Evolutionary conservation across 768 basidiomycete genomes (phyloP).

Genomic region (Suillus spraguei): DNA sequence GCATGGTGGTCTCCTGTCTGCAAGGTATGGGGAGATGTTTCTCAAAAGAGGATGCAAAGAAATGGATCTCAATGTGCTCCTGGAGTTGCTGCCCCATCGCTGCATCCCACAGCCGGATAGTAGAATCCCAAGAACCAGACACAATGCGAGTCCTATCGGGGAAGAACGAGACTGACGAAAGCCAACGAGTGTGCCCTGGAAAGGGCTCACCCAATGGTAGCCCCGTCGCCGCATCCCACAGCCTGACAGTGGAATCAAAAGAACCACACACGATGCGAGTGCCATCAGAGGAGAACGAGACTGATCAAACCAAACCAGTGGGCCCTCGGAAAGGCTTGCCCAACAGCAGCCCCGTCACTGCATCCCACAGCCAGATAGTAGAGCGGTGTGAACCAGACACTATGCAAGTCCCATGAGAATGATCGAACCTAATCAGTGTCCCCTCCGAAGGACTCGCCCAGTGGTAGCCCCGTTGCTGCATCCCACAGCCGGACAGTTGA

Average conservation of each 20-base stretch:
- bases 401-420: no score
- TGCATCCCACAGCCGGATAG: not conserved
- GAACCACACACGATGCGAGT: not conserved
- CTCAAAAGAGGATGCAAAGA: not conserved
- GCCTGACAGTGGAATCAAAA: not conserved
- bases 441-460: no score
- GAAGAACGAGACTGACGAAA: not conserved
- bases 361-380: no score
- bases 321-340: no score
- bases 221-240: not conserved
- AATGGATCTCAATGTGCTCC: not conserved
- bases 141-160: not conserved
- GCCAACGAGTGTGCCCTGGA: not conserved
- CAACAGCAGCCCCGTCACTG: no score
- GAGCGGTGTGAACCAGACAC: no score
- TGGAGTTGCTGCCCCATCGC: not conserved
- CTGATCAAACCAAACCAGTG: no score
- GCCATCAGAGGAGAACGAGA: not conserved
- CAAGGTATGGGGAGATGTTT: not conserved
- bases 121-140: not conserved
- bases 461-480: no score
- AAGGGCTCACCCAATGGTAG: not conserved
- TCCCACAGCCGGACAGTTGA: no score
- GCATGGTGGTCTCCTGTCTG: not conserved
- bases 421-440: no score